Base-by-base conservation (phyloP, 2,329 filamentous ascomycete genomes). In the Diaporthe australafricana region DNA sequence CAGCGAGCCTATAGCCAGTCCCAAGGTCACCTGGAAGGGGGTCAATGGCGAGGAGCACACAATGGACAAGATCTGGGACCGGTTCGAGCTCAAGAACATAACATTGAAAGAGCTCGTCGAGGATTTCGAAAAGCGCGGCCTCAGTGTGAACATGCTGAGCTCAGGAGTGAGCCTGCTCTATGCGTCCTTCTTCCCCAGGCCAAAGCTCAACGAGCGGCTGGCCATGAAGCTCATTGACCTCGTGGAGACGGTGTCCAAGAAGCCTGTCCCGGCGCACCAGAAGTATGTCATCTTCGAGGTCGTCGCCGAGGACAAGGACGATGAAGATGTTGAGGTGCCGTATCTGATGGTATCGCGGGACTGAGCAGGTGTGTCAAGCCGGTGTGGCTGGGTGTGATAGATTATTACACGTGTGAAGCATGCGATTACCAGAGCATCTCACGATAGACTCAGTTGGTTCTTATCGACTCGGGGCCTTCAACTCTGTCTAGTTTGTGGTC, bases 201-300 rank as follows among this genome's bases (percentile, higher is more conserved):
- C 86, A 22, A 93, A 93, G 88, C 86, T 95, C 71, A 95, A 95
- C 88, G 95, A 98, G 75, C 90, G 95, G 75, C 87, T 94, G 79
- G 85, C 84, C 17, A 87, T 98, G 83, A 98, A 95, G 84, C 89
- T 98, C 83, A 98, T 94, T 84, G 87, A 96, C 80, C 87, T 99
- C 63, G 92, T 98, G 6, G 94, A 96, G 84, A 90, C 89, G 56
- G 93, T 99, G 75, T 97, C 94, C 74, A 97, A 96, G 88, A 98
- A 98, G 87, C 88, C 92, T 2, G 92, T 99, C 71, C 96, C 96
- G 0, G 89, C 90, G 5, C 96, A 98, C 80, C 94, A 98, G 85
- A 96, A 93, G 87, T 96, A 98, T 78, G 90, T 98, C 74, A 98
- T 98, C 77, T 97, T 98, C 79, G 96, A 98, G 85, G 93, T 98